phyloP scores from a whole-genome alignment of 306 rosid genomes.

The Clitoria ternatea region DNA sequence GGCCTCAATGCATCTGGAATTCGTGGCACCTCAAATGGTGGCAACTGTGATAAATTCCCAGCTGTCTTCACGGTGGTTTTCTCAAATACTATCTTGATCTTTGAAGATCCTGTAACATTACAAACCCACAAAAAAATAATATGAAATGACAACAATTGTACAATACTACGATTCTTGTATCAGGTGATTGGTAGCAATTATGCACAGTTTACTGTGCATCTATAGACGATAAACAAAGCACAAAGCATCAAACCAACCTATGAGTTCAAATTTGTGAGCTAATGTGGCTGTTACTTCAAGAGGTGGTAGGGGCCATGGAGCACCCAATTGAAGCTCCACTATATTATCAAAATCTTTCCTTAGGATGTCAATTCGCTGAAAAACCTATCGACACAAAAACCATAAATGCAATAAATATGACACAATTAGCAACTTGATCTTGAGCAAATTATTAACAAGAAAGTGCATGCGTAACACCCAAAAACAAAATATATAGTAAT shows the following conservation, averaged over 20 bases:
- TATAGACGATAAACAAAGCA: background rate
- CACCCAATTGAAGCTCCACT: conserved; percentile 77
- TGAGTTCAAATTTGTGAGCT: conserved; percentile 93
- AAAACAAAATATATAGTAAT: too few species aligned
- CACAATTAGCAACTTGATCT: background rate
- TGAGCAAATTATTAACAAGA: background rate
- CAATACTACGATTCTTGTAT: background rate
- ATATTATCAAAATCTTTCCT: conserved; percentile 91
- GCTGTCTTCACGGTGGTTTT: conserved; percentile 78
- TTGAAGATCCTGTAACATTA: conserved; percentile 54
- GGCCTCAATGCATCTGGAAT: conserved; percentile 83
- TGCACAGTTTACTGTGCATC: background rate
- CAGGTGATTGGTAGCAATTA: background rate
- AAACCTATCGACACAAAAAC: conserved; percentile 52
- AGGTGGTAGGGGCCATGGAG: conserved; percentile 90
- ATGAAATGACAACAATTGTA: background rate
- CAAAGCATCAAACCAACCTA: conserved; percentile 45
- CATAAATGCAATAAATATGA: background rate
- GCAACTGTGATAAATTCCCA: conserved; percentile 83
- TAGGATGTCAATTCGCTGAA: conserved; percentile 78
- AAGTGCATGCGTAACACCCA: background rate
- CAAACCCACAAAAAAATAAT: background rate
- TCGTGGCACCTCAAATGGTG: conserved; percentile 74
- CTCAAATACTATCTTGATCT: conserved; percentile 66
- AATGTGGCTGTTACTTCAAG: conserved; percentile 73